A percentile compares a stretch with the other conserved stretches of the same genome.
Evolutionary conservation across 768 basidiomycete species (phyloP).

Genomic region (Boletus reticuloceps): DNA sequence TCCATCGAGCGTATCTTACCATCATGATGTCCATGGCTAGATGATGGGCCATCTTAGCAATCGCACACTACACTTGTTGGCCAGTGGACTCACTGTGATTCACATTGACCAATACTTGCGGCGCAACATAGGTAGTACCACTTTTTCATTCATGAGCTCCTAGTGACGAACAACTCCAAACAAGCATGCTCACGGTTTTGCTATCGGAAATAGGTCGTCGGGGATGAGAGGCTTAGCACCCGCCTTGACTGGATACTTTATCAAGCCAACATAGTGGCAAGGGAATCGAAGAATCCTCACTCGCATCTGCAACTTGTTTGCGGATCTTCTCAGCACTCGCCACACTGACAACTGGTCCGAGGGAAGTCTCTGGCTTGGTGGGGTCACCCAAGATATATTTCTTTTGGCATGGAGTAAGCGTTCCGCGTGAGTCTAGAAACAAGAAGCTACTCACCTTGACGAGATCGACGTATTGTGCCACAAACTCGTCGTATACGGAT

Average conservation of each 20-base stretch:
- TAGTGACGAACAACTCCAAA: not conserved
- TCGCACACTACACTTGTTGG: not conserved
- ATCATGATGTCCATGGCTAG: constrained; percentile 92
- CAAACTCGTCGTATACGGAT: constrained; percentile 74
- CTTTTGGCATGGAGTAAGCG: constrained; percentile 34
- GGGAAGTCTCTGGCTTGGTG: constrained; percentile 62
- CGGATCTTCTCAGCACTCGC: constrained; percentile 83
- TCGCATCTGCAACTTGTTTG: constrained; percentile 82
- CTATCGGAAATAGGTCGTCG: constrained; percentile 62
- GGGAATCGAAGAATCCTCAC: constrained; percentile 37
- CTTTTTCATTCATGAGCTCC: constrained; percentile 34
- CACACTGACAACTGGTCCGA: constrained; percentile 92
- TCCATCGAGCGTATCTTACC: constrained; percentile 38
- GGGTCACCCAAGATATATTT: constrained; percentile 88
- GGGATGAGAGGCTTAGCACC: constrained; percentile 80
- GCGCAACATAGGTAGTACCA: constrained; percentile 84
- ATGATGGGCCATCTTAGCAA: constrained; percentile 1
- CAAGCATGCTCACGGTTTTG: constrained; percentile 54
- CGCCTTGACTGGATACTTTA: constrained; percentile 48
- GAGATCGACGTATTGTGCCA: constrained; percentile 65
- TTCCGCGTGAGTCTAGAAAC: not conserved
- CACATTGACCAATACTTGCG: constrained; percentile 88
- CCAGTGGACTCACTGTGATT: constrained; percentile 64
- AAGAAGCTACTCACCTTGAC: constrained; percentile 52
- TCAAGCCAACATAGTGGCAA: not conserved